Base-by-base conservation (phyloP, 768 basidiomycete species). In the Leucocoprinus leucothites region DNA sequence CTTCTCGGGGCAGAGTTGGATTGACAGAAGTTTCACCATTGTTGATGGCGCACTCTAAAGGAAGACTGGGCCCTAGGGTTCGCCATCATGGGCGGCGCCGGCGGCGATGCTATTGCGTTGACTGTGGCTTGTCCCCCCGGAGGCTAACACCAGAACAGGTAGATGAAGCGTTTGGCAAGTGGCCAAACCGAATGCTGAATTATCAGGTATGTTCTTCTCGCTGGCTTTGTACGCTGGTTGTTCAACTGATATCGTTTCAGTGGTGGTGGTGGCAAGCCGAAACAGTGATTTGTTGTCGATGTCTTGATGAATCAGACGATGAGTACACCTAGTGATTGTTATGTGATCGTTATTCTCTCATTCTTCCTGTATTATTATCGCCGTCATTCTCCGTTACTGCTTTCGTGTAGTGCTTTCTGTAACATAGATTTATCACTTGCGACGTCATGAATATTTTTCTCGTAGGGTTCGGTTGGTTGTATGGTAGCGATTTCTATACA, bases 261-360 rank as follows among this genome's bases (percentile, higher is more conserved):
- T 91, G 90, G 89, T 93, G 91, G 90, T 83, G 85, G 85, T 87
- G 86, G 87, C 81, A 82, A 51, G 49, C 87, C 1, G 82, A 87
- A 60, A 81, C 84, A 3, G 64, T 87, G 18, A 49, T 87, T 9
- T 84, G 82, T 61, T 91, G 86, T 67, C 76, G 77, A 49, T 86
- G 82, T 64, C 66, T 80, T 28, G 73, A 78, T 13, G 88, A 89
- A 8, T 74, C 76, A 2, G 82, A 85, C 43, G 61, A 64, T 26
- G 76, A 78, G 57, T 69, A 60, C 25, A 51, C 41, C 25, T 57
- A 21, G 35, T 19, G 34, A 36, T 31, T 13, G 6, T n/a, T n/a
- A 21, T 9, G 24, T 46, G 8, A 14, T 19, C 24, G 26, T 18
- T 56, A 21, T 41, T 11, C n/a, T 35, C 26, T 53, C 48, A 41